Conservation (phyloP, 2,329 filamentous ascomycete genomes). For the Fusarium goolgardi region DNA sequence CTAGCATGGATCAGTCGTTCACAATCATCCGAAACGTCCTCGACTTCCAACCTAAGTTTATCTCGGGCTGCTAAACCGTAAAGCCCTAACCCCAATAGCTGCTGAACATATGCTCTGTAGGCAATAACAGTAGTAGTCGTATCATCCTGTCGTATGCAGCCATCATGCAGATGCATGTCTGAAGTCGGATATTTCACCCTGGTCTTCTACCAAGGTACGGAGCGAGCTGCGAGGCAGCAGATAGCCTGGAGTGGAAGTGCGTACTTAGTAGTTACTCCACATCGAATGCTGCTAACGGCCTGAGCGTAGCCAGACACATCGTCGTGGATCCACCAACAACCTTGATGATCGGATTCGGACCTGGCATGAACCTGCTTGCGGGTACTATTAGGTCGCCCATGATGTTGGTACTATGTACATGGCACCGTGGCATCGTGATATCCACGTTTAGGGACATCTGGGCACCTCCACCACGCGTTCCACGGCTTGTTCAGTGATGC, state of each 20-base stretch:
- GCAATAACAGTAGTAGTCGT: not conserved
- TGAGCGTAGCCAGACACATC: slow-evolving; percentile 36
- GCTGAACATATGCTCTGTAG: not conserved
- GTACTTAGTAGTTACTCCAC: slow-evolving; percentile 30
- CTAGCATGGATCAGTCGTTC: slow-evolving; percentile 2
- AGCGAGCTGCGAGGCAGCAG: slow-evolving; percentile 13
- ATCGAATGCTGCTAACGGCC: slow-evolving; percentile 33
- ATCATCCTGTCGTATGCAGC: not conserved
- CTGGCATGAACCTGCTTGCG: slow-evolving; percentile 9
- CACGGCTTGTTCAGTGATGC: not conserved
- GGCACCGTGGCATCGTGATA: not conserved
- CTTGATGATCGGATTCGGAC: slow-evolving; percentile 38
- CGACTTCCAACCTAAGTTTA: slow-evolving; percentile 2
- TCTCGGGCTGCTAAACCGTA: not conserved
- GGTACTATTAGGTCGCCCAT: not conserved
- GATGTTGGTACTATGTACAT: not conserved
- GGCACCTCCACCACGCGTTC: not conserved
- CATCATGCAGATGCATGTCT: not conserved
- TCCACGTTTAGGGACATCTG: not conserved
- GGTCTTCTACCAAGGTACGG: slow-evolving; percentile 3
- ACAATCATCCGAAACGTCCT: slow-evolving; percentile 8
- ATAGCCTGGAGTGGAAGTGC: slow-evolving; percentile 30
- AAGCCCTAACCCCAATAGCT: not conserved
- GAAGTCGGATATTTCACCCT: not conserved
- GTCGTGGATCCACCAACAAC: slow-evolving; percentile 28